Evolutionary conservation across 1,139 yeast species (phyloP).

Genomic region (Lodderomyces parapsilosis): DNA sequence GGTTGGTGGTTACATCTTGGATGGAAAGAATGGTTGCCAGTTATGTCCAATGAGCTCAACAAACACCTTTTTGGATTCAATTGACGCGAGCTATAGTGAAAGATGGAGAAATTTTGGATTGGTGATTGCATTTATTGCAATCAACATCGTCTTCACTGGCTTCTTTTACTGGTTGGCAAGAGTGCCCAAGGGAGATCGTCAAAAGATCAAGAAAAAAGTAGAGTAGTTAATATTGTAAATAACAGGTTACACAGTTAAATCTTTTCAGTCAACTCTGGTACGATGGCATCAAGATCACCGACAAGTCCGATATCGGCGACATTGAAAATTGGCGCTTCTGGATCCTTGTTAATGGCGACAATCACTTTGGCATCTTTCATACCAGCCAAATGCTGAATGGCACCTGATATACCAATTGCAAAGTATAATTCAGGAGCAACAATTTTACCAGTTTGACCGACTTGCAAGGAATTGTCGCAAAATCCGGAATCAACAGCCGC

Average conservation of each 20-base stretch:
- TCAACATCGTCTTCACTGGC: constrained; percentile 54
- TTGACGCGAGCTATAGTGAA: constrained; percentile 44
- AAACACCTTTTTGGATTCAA: constrained; percentile 46
- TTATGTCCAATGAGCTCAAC: constrained; percentile 54
- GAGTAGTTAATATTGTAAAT: no score
- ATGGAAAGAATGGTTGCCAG: constrained; percentile 47
- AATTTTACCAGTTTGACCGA: constrained; percentile 97
- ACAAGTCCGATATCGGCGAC: constrained; percentile 89
- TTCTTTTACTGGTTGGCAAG: constrained; percentile 71
- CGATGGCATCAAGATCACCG: constrained; percentile 80
- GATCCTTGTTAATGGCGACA: constrained; percentile 92
- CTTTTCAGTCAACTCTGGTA: constrained; percentile 85
- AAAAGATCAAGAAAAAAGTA: constrained; percentile 15
- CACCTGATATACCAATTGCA: constrained; percentile 95
- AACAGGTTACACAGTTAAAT: no score
- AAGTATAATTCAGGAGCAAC: constrained; percentile 94
- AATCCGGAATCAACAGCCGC: constrained; percentile 97
- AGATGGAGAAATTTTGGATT: constrained; percentile 76
- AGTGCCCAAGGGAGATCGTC: constrained; percentile 56
- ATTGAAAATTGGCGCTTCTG: constrained; percentile 91
- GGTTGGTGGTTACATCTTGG: constrained; percentile 50
- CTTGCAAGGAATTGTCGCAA: constrained; percentile 96
- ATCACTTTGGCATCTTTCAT: constrained; percentile 95
- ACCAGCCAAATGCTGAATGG: constrained; percentile 97
- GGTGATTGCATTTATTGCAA: constrained; percentile 42